Evolutionary conservation across 495 filamentous ascomycete species (phyloP), one percentile per base, ranked within the genome.

Genomic region (Trichoderma virens): DNA sequence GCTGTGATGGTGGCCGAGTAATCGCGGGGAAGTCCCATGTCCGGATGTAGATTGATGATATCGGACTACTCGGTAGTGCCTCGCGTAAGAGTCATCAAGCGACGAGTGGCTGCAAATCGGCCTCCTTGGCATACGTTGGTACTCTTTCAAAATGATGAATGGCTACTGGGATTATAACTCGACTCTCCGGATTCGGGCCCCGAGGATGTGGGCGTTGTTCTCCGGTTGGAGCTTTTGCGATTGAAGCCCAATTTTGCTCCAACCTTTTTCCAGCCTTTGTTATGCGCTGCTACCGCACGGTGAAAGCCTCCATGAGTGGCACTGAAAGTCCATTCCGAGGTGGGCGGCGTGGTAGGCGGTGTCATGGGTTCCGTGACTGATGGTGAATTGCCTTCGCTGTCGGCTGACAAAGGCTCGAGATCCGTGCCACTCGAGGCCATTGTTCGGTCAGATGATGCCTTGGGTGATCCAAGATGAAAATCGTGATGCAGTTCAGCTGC

Each of bases 341-440:
- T 89, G 6, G 91, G 91, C 9, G 91, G 91, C 5, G 91, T 93
- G 8, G 86, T 92, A 2, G 91, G 91, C 18, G 91, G 91, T n/a
- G 91, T 96, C 87, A 94, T 91, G 0, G 88, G 90, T 67, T 90
- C 88, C 56, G 75, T 71, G 13, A 67, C 73, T 5, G 79, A 71
- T 32, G 82, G 79, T 11, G 84, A 85, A 30, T 76, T 76, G 51
- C 78, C 79, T 47, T 71, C 72, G 64, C 78, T 84, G 65, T 85
- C 83, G 65, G 81, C 83, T 11, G 74, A 79, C 64, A 81, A 69
- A 54, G 74, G 73, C 65, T 73, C 74, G 28, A 70, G 69, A n/a
- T 79, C 74, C 13, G 61, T 67, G 2, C 66, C 65, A 38, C 76
- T 74, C 31, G 71, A 74, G 18, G 77, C 78, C 0, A 70, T 71